phyloP scores from a whole-genome alignment of 2,329 filamentous ascomycete genomes.

The Nigrospora sphaerica region DNA sequence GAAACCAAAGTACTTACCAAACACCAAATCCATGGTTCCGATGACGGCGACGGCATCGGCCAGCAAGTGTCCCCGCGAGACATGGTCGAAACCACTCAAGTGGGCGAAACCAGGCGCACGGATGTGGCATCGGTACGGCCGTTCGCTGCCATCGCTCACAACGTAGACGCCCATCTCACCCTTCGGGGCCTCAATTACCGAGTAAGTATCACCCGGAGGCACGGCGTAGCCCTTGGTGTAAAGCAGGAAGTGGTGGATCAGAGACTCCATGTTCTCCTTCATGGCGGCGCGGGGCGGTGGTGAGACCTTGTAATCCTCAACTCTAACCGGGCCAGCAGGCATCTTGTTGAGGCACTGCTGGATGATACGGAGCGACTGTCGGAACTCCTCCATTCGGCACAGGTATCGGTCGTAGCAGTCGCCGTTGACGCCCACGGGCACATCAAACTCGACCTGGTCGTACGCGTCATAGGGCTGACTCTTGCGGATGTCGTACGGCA shows the following conservation, averaged over 20 bases:
- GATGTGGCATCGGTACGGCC: conserved; percentile 96
- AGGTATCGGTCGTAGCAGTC: conserved; percentile 99
- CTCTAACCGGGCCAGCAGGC: conserved; percentile 86
- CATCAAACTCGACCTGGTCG: conserved; percentile 95
- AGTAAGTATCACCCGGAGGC: conserved; percentile 96
- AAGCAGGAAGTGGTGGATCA: conserved; percentile 98
- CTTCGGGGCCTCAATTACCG: conserved; percentile 98
- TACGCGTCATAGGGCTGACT: conserved; percentile 96
- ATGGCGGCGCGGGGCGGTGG: conserved; percentile 94
- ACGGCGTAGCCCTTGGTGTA: conserved; percentile 99
- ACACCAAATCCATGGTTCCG: conserved; percentile 82
- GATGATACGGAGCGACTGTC: conserved; percentile 95
- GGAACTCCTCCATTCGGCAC: conserved; percentile 99
- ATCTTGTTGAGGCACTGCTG: conserved; percentile 99
- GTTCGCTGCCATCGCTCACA: conserved; percentile 91
- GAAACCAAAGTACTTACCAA: conserved; percentile 50
- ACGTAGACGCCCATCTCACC: conserved; percentile 98
- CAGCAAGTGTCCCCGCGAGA: conserved; percentile 84
- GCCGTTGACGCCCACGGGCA: conserved; percentile 91
- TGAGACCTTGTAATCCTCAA: conserved; percentile 98
- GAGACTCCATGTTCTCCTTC: conserved; percentile 99
- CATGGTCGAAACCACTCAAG: conserved; percentile 87
- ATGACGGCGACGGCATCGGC: conserved; percentile 97
- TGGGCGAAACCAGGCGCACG: conserved; percentile 95
- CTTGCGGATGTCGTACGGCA: conserved; percentile 96